Conservation (phyloP, 352 stramenopile species). For the Pythium grandisporangium region DNA sequence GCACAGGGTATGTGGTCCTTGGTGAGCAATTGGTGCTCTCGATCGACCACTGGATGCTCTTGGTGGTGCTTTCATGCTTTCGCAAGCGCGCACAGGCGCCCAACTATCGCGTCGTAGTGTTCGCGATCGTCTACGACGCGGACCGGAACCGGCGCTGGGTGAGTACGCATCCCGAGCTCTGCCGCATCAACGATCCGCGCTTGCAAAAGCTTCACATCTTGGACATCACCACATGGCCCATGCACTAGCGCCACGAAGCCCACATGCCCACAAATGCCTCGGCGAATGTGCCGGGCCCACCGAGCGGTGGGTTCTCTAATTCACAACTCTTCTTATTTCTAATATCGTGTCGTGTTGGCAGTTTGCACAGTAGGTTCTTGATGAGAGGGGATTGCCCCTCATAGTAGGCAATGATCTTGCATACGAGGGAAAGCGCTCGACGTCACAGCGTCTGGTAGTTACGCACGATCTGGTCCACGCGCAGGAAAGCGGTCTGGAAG, state of each 20-base stretch:
- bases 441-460: constrained; percentile 34
- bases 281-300: too few species aligned
- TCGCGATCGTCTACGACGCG: constrained; percentile 6
- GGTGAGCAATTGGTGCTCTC: neutral
- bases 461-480: constrained; percentile 60
- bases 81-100: constrained; percentile 10
- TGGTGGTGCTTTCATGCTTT: constrained; percentile 11
- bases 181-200: constrained; percentile 19
- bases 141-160: neutral
- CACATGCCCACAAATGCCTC: too few species aligned
- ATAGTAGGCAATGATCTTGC: too few species aligned
- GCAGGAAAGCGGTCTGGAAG: constrained; percentile 57
- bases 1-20: constrained; percentile 8
- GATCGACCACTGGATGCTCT: constrained; percentile 9
- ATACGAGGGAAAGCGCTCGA: too few species aligned
- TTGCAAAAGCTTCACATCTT: constrained; percentile 9
- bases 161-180: constrained; percentile 11
- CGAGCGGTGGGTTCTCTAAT: too few species aligned
- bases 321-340: too few species aligned
- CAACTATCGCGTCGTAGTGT: constrained; percentile 19
- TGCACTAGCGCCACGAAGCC: constrained; percentile 3
- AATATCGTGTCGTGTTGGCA: too few species aligned
- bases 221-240: constrained; percentile 2
- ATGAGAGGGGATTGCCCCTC: too few species aligned
- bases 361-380: too few species aligned